Evolutionary conservation across 805 yeast species (phyloP), one percentile per base, ranked within the genome.

Genomic region (Pichia exigua): DNA sequence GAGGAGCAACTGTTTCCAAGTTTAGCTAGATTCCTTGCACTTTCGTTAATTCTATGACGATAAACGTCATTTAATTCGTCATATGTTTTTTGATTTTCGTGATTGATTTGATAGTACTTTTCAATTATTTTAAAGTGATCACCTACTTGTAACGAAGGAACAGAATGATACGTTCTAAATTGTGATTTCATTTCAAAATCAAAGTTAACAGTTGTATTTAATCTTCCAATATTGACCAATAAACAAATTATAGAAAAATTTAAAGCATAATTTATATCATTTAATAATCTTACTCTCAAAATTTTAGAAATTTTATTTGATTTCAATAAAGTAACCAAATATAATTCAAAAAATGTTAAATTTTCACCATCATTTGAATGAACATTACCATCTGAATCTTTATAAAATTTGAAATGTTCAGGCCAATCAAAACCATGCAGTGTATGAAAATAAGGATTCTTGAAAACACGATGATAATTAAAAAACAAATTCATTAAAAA

Each of bases 111-210:
- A 49, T 66, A 67, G 42, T 55, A 66, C 22, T 59, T 56, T 40
- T 57, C 59, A 28, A 66, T 58, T 15, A 61, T 57, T 20, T 55
- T 51, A 10, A 68, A 61, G 49, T 74, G 78, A 18, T 84, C 75
- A 52, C 78, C 80, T 3, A 85, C 81, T 65, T 92, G 97, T 43
- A 92, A 72, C 12, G 90, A 81, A 0, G 99, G 99, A 35, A 92
- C 88, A 13, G 96, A 86, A 68, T 92, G 97, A 64, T 87, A 92
- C 0, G 97, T 91, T 61, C 99, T 76, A 56, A 92, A 74, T 58
- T 90, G 92, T 0, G 96, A 88, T 59, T 89, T 84, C 98, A 92
- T 92, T 62, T 90, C 97, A 22, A 95, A 88, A 51, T 89, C 96
- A 64, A 92, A 86, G 68, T 92, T 92, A 48, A 92, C 83, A 2